Evolutionary conservation across 805 yeast species (phyloP).

Genomic region (Dipodascus albidus): DNA sequence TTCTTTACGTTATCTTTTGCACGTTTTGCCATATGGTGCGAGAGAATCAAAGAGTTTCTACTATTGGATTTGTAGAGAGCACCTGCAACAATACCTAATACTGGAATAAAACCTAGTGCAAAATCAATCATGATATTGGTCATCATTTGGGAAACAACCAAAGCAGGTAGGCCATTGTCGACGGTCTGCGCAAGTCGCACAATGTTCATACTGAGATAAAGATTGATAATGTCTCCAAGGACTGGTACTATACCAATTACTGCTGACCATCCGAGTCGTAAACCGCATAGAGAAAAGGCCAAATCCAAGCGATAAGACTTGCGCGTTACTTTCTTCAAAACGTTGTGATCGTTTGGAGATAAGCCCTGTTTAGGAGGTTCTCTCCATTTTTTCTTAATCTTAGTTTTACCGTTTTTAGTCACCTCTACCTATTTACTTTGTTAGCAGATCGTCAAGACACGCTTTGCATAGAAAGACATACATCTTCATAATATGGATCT

Average conservation of each 20-base stretch:
- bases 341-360: slow-evolving; percentile 38
- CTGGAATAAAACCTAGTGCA: slow-evolving; percentile 58
- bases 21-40: slow-evolving; percentile 35
- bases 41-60: slow-evolving; percentile 56
- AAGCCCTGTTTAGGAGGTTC: slow-evolving; percentile 45
- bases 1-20: slow-evolving; percentile 6
- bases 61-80: slow-evolving; percentile 69
- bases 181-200: slow-evolving; percentile 35
- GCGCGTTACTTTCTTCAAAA: slow-evolving; percentile 40
- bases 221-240: slow-evolving; percentile 47
- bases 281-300: slow-evolving; percentile 49
- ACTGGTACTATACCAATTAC: slow-evolving; percentile 57
- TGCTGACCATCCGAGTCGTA: slow-evolving; percentile 60
- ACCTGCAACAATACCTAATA: slow-evolving; percentile 60
- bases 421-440: not conserved
- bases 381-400: slow-evolving; percentile 11
- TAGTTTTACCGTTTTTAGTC: slow-evolving; percentile 5
- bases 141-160: slow-evolving; percentile 43
- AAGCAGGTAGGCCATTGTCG: slow-evolving; percentile 56
- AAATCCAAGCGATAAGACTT: slow-evolving; percentile 61
- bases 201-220: slow-evolving; percentile 36
- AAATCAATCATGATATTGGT: slow-evolving; percentile 59
- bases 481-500: slow-evolving; percentile 2
- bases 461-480: too few relatives aligned
- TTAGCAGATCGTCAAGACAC: too few relatives aligned